phyloP scores from a whole-genome alignment of 2,329 filamentous ascomycete genomes.

The Claviceps sp. region DNA sequence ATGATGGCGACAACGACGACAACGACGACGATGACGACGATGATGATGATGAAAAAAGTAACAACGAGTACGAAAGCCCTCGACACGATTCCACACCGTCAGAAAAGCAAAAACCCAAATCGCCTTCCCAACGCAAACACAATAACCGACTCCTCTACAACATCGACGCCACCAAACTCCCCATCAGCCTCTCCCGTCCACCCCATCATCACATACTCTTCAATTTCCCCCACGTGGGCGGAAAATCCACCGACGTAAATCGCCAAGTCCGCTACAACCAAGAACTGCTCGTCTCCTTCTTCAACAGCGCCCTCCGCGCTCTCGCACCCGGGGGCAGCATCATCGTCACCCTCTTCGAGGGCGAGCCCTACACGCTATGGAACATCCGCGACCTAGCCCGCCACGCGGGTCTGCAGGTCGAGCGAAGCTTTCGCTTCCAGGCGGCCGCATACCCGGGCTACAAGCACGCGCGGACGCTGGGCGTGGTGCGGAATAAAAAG shows the following conservation, averaged over 20 bases:
- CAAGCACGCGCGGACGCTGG: conserved; percentile 57
- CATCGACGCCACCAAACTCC: conserved; percentile 19
- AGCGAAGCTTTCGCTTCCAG: conserved; percentile 57
- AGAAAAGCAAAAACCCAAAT: not conserved
- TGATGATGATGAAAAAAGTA: not conserved
- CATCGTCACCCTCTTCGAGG: conserved; percentile 81
- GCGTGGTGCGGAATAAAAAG: conserved; percentile 40
- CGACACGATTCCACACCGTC: not conserved
- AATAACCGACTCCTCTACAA: conserved; percentile 9
- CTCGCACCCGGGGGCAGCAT: conserved; percentile 43
- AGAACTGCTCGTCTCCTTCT: conserved; percentile 58
- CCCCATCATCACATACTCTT: conserved; percentile 71
- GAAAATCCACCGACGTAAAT: conserved; percentile 84
- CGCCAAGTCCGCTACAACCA: conserved; percentile 89
- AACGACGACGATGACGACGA: not conserved
- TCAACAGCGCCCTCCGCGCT: conserved; percentile 33
- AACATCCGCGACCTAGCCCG: conserved; percentile 79
- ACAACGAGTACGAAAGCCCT: not conserved
- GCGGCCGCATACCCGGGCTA: conserved; percentile 59
- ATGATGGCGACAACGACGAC: not conserved
- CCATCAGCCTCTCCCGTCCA: conserved; percentile 38
- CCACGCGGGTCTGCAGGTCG: conserved; percentile 58
- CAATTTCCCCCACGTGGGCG: conserved; percentile 95
- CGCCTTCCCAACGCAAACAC: conserved; percentile 9
- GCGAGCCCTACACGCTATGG: conserved; percentile 90